These are phyloP conservation scores for Coemansia sp. DNA, from an alignment of 192 early-diverging fungal species.

Conservation along the genomic window DNA sequence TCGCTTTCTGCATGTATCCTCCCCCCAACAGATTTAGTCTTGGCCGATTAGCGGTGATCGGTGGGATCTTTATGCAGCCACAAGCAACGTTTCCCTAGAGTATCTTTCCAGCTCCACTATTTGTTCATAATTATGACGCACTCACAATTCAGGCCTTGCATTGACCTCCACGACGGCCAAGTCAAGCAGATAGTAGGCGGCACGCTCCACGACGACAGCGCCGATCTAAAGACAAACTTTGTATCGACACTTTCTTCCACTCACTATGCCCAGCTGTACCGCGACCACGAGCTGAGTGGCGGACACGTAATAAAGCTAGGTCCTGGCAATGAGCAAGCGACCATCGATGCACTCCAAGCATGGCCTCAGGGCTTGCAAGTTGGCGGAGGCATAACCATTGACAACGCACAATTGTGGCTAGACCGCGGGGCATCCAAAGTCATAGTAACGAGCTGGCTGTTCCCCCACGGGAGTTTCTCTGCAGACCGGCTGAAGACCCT, in stretches of 20 bases:
- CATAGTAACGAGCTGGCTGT: slow-evolving; percentile 96
- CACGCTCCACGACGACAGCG: slow-evolving; percentile 71
- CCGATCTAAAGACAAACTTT: slow-evolving; percentile 85
- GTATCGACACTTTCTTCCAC: slow-evolving; percentile 79
- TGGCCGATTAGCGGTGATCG: background rate
- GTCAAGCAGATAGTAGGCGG: slow-evolving; percentile 99
- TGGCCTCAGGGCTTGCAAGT: slow-evolving; percentile 93
- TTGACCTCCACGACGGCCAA: slow-evolving; percentile 95
- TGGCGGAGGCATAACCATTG: slow-evolving; percentile 89
- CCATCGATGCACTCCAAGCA: slow-evolving; percentile 75
- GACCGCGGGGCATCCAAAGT: slow-evolving; percentile 88
- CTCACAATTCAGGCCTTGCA: slow-evolving; percentile 94
- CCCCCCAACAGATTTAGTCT: background rate
- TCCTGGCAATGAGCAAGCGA: slow-evolving; percentile 82
- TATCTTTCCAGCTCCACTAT: background rate
- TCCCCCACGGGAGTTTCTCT: slow-evolving; percentile 77
- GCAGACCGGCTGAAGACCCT: slow-evolving; percentile 63
- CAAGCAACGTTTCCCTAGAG: background rate
- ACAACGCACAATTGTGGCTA: slow-evolving; percentile 91
- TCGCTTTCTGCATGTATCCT: background rate
- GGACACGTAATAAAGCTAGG: slow-evolving; percentile 98
- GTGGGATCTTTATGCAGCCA: background rate
- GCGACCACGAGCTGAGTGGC: slow-evolving; percentile 69
- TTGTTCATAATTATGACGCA: background rate
- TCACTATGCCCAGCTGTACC: slow-evolving; percentile 88